phyloP scores from a whole-genome alignment of 1,284 basidiomycete genomes.

The Ganoderma lingzhi region DNA sequence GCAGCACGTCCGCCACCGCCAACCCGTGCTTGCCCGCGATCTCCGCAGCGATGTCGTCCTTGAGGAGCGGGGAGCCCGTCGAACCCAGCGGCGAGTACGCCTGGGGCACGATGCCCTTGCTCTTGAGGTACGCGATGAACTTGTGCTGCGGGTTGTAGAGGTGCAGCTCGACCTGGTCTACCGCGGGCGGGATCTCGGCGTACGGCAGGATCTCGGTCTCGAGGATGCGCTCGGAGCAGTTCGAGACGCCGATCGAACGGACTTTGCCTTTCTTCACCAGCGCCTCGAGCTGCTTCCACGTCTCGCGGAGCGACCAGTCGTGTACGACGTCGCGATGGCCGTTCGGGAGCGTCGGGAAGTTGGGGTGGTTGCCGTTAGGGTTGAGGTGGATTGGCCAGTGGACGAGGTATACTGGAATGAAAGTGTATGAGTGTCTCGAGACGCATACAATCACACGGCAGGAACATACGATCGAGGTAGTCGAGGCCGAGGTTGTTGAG shows the following conservation, averaged over 20 bases:
- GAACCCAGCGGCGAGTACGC: slow-evolving; percentile 90
- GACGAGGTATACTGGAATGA: slow-evolving; percentile 68
- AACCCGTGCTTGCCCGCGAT: slow-evolving; percentile 71
- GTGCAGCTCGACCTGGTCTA: slow-evolving; percentile 75
- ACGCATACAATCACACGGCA: background rate
- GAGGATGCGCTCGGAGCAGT: slow-evolving; percentile 60
- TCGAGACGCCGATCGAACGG: slow-evolving; percentile 66
- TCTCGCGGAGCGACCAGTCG: slow-evolving; percentile 72
- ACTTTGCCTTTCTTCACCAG: slow-evolving; percentile 70
- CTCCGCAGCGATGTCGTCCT: slow-evolving; percentile 69
- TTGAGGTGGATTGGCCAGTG: slow-evolving; percentile 88
- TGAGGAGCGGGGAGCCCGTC: slow-evolving; percentile 71
- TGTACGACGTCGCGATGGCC: slow-evolving; percentile 75
- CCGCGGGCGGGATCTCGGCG: slow-evolving; percentile 60
- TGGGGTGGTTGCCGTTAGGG: slow-evolving; percentile 75
- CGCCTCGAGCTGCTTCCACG: slow-evolving; percentile 87
- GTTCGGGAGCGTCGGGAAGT: slow-evolving; percentile 73
- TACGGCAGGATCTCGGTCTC: slow-evolving; percentile 49
- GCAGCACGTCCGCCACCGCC: slow-evolving; percentile 68
- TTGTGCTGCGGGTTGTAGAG: slow-evolving; percentile 82
- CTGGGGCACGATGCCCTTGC: slow-evolving; percentile 76
- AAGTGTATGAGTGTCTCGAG: background rate
- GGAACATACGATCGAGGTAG: slow-evolving; percentile 75
- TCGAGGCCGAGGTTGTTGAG: slow-evolving; percentile 77
- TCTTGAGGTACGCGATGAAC: slow-evolving; percentile 71